phyloP scores from a whole-genome alignment of 2,329 filamentous ascomycete genomes.

The Fusarium tricinctum region DNA sequence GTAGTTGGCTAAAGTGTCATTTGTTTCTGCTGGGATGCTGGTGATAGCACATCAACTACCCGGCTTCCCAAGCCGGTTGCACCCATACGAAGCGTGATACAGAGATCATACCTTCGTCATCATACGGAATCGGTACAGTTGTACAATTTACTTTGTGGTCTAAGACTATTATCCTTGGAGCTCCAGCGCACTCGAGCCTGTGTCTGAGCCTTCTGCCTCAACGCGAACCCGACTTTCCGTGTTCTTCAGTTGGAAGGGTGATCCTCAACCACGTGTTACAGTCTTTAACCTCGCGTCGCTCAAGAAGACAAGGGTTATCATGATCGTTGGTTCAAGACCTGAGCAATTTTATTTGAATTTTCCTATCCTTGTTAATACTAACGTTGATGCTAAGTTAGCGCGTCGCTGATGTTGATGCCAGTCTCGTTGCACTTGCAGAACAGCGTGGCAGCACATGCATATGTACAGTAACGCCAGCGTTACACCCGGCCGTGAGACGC shows the following conservation, averaged over 20 bases:
- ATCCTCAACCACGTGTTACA: constrained; percentile 31
- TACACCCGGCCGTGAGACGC: constrained; percentile 28
- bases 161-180: constrained; percentile 8
- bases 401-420: constrained; percentile 20
- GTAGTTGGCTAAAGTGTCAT: not conserved
- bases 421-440: constrained; percentile 26
- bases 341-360: constrained; percentile 18
- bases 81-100: constrained; percentile 30
- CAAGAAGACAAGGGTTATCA: constrained; percentile 14
- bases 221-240: not conserved
- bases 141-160: not conserved
- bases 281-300: constrained; percentile 4
- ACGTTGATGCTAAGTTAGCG: constrained; percentile 15
- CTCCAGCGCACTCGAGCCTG: no score
- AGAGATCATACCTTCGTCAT: constrained; percentile 46
- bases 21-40: constrained; percentile 5
- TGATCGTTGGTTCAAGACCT: constrained; percentile 27
- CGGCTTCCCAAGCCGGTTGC: constrained; percentile 14
- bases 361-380: not conserved
- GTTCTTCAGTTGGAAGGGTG: constrained; percentile 10
- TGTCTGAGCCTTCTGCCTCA: constrained; percentile 4
- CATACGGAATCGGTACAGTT: constrained; percentile 17
- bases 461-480: constrained; percentile 16
- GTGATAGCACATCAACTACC: constrained; percentile 30
- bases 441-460: constrained; percentile 34